A percentile compares a stretch with the other conserved stretches of the same genome.
phyloP scores from a whole-genome alignment of 768 basidiomycete genomes.

The Amanita exitialis region DNA sequence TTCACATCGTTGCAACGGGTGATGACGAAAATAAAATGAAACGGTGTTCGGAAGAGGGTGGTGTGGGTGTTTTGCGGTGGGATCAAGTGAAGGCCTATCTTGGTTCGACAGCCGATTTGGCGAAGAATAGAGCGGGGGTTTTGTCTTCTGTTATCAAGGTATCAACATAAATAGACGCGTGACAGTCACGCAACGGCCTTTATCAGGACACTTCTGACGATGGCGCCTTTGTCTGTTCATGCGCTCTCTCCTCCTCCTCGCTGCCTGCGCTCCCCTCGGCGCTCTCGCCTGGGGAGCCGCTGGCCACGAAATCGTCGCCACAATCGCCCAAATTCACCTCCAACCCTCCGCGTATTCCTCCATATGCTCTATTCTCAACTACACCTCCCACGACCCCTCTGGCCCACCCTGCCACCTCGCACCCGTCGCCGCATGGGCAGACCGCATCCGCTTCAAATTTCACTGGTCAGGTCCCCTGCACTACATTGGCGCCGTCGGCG shows the following conservation, averaged over 20 bases:
- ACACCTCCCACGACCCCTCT: conserved; percentile 21
- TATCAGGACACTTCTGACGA: not conserved
- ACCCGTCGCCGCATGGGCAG: conserved; percentile 83
- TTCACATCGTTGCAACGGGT: not conserved
- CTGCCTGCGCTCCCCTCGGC: not conserved
- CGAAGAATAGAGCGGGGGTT: not conserved
- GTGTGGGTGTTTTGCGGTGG: conserved; percentile 7
- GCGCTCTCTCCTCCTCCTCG: not conserved
- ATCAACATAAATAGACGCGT: not conserved
- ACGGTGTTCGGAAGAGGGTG: not conserved
- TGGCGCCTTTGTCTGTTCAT: not conserved
- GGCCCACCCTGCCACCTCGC: conserved; percentile 68
- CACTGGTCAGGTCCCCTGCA: conserved; percentile 69
- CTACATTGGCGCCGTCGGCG: conserved; percentile 64
- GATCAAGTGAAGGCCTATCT: conserved; percentile 7
- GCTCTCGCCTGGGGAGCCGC: conserved; percentile 32
- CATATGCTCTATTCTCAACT: conserved; percentile 64
- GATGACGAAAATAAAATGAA: not conserved
- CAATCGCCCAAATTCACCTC: conserved; percentile 89
- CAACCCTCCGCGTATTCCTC: conserved; percentile 58
- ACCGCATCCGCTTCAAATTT: conserved; percentile 51
- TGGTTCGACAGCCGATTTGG: conserved; percentile 4
- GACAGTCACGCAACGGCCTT: too few species aligned
- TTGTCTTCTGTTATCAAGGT: too few species aligned
- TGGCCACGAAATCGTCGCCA: conserved; percentile 90